Evolutionary conservation across 331 rosid genomes (phyloP), one percentile per base, ranked within the genome.

Genomic region (Saraca asoca): DNA sequence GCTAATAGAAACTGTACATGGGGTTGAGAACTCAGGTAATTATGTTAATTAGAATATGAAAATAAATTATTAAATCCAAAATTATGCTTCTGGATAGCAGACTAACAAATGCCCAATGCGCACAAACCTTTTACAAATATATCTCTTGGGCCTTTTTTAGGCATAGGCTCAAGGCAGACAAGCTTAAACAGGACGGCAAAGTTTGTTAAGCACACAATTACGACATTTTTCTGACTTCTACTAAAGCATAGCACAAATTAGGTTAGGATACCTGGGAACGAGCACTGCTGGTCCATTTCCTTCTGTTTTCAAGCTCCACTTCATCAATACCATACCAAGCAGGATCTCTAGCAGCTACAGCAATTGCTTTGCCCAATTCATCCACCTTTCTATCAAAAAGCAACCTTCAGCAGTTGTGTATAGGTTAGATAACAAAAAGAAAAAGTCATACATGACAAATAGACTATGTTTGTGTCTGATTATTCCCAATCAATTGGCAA

Each of bases 361-460:
- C 31, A 73, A 94, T 85, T 72, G 99, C 87, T 80, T 86, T 94
- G 81, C 82, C 92, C 89, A 94, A 80, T 72, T 90, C 97, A 69
- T 94, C 99, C 76, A 94, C 91, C 99, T 94, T 88, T 83, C 96
- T 88, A 94, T 90, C 89, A 78, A 80, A 87, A 84, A 82, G 80
- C 65, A 68, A 50, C 61, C 80, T 68, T 93, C 87, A 90, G 89
- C 68, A 65, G 49, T 73, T 56, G 71, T 62, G 51, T 31, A 20
- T n/a, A 39, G 43, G 11, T 39, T 39, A 2, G 43, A 10, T 39
- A 0, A 7, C 43, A 39, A 39, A 46, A 5, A 24, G 7, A 46
- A 46, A 46, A 13, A 6, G 13, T 7, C 51, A 46, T 13, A 12
- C 2, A 5, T 13, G 16, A 46, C 14, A 46, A 6, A 5, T 7